Base-by-base conservation (phyloP, 2,329 filamentous ascomycete species). In the Emericellopsis cladophorae region DNA sequence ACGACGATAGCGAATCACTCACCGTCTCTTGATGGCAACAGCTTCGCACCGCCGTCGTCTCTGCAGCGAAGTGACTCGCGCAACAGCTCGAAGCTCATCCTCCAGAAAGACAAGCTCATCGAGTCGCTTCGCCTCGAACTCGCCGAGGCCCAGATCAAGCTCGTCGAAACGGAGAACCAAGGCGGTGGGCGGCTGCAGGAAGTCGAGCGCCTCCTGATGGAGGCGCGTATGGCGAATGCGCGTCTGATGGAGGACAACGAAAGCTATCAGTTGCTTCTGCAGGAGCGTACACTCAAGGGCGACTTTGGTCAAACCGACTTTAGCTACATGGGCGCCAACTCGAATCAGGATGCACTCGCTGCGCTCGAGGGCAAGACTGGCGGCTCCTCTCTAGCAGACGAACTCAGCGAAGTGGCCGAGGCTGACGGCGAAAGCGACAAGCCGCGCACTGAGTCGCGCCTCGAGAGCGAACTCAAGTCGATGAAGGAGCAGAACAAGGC, bases 201-300 rank as follows among this genome's bases (percentile, higher is more conserved):
- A 60, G 75, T 96, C n/a, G 89, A 96, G 64, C 82, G 84, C 51
- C 77, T 85, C 48, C 74, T 96, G 40, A 79, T 95, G 63, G 90
- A 96, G 56, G 82, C 87, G 32, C 86, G 89, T 53, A 92, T 96
- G 83, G 84, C 88, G 49, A 98, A 96, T 56, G 92, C 92, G 43
- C 79, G 89, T 36, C 69, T 98, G 47, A 92, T 95, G 84, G 92
- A 98, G 64, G 92, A 98, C 61, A 96, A 96, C 54, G 92, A 98
- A 63, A 94, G 88, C 63, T 98, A 95, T 62, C 90, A 96, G 62
- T 74, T 96, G 31, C 77, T 98, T 15, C 77, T 98, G 21, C 87
- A 88, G 55, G 89, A 96, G 61, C 90, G 88, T 70, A 96, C 92
- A 1, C 74, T 98, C 44, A 95, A 93, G 56, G 92, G 92, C 24